These are phyloP conservation scores for Gaertneriomyces sp. DNA, from an alignment of 192 early-diverging fungal species.

Conservation along the genomic window DNA sequence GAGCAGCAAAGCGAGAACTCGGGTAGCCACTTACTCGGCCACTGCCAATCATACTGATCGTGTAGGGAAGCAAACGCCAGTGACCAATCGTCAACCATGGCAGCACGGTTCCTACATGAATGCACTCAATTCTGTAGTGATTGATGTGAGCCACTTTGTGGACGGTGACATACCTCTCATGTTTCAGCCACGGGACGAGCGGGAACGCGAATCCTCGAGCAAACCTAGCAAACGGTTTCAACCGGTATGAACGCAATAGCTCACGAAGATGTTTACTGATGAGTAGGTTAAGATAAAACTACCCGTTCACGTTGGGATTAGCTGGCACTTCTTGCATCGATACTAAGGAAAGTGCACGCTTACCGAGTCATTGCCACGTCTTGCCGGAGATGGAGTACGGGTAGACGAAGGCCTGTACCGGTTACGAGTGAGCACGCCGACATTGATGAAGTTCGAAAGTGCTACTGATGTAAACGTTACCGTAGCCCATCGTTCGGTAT, in stretches of 20 bases:
- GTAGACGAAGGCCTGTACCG: too few relatives aligned
- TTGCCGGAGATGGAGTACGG: too few relatives aligned
- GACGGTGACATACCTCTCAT: conserved; percentile 25
- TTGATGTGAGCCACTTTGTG: not conserved
- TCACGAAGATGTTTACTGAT: conserved; percentile 33
- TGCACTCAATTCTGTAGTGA: conserved; percentile 1
- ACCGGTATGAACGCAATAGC: conserved; percentile 22
- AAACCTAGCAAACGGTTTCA: conserved; percentile 30
- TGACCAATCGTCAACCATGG: conserved; percentile 20
- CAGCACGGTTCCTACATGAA: conserved; percentile 8
- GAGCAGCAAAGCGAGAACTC: not conserved
- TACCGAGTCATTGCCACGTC: too few relatives aligned
- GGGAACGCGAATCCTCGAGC: conserved; percentile 28
- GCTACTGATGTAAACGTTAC: too few relatives aligned
- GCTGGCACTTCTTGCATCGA: too few relatives aligned
- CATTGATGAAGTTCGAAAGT: too few relatives aligned
- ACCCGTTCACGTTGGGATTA: not conserved
- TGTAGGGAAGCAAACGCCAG: conserved; percentile 27
- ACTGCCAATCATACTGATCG: conserved; percentile 38
- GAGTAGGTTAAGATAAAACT: conserved; percentile 36
- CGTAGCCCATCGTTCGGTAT: not conserved
- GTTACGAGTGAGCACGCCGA: too few relatives aligned
- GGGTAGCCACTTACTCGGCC: conserved; percentile 20
- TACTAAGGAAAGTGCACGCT: too few relatives aligned
- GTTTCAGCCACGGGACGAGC: conserved; percentile 22